Percentiles rank a stretch among this genome's conserved stretches.
Conservation (phyloP, 2,329 filamentous ascomycete species). For the Rugonectria rugulosa region DNA sequence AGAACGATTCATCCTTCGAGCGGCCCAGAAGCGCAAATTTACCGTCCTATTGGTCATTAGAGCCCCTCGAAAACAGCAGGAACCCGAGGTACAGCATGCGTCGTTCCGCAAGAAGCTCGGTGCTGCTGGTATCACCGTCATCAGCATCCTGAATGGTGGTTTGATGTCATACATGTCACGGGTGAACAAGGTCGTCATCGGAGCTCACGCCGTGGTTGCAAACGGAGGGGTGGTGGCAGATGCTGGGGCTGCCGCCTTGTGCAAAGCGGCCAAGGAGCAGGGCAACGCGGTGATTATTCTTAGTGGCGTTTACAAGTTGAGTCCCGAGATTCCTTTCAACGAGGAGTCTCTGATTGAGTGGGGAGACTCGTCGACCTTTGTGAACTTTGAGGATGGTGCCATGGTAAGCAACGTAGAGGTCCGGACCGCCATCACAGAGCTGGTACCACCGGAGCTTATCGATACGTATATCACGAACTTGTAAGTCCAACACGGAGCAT, state of each 20-base stretch:
- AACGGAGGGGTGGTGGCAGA: conserved; percentile 88
- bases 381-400: conserved; percentile 79
- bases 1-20: conserved; percentile 87
- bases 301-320: conserved; percentile 92
- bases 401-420: conserved; percentile 82
- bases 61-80: conserved; percentile 50
- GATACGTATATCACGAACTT: conserved; percentile 86
- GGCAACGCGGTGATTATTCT: conserved; percentile 88
- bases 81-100: conserved; percentile 53
- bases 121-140: conserved; percentile 79
- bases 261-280: conserved; percentile 82
- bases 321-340: conserved; percentile 86
- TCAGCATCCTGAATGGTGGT: conserved; percentile 83
- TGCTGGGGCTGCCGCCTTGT: conserved; percentile 83
- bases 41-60: conserved; percentile 85
- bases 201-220: conserved; percentile 85
- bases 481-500: conserved; percentile 47
- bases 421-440: conserved; percentile 81
- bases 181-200: conserved; percentile 93
- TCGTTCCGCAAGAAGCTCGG: conserved; percentile 80
- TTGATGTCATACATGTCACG: conserved; percentile 94
- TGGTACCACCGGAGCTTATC: conserved; percentile 77
- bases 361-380: conserved; percentile 79
- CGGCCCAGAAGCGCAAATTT: conserved; percentile 88
- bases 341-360: conserved; percentile 85